phyloP scores from a whole-genome alignment of 345 rosid species.

The Lenwebbia sp. region DNA sequence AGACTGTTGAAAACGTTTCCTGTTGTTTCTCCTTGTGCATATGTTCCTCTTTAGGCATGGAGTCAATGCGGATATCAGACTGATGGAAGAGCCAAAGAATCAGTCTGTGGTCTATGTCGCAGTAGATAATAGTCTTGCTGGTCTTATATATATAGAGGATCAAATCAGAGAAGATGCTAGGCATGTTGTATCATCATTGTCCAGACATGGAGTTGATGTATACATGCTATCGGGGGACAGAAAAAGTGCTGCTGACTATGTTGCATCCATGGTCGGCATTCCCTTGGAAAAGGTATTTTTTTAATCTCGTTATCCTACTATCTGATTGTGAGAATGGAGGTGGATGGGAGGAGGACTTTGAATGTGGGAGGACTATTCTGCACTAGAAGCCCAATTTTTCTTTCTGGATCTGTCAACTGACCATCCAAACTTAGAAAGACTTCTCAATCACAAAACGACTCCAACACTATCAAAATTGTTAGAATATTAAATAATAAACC shows the following conservation, averaged over 20 bases:
- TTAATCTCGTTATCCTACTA: background rate
- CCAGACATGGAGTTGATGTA: conserved; percentile 58
- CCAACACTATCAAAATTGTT: no score
- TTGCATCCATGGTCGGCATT: conserved; percentile 84
- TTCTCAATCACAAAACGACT: no score
- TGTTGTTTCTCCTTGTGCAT: background rate
- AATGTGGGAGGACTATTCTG: no score
- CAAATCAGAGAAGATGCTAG: conserved; percentile 87
- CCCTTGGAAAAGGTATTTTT: conserved; percentile 59
- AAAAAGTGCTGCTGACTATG: conserved; percentile 68
- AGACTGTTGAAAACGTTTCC: background rate
- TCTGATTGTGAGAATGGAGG: no score
- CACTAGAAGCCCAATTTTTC: no score
- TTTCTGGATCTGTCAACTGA: no score
- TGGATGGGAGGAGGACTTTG: no score
- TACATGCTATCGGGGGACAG: conserved; percentile 97
- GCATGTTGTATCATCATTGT: conserved; percentile 55
- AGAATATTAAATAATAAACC: no score
- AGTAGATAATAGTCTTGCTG: conserved; percentile 66
- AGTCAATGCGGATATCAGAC: conserved; percentile 33
- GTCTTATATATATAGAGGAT: conserved; percentile 77
- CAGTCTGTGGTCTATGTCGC: conserved; percentile 83
- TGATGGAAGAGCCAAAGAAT: conserved; percentile 35
- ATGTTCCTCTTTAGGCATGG: conserved; percentile 51
- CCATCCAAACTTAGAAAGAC: no score